Evolutionary conservation across 208 protist genomes (phyloP).

Genomic region (Leptomonas pyrrhocoris): DNA sequence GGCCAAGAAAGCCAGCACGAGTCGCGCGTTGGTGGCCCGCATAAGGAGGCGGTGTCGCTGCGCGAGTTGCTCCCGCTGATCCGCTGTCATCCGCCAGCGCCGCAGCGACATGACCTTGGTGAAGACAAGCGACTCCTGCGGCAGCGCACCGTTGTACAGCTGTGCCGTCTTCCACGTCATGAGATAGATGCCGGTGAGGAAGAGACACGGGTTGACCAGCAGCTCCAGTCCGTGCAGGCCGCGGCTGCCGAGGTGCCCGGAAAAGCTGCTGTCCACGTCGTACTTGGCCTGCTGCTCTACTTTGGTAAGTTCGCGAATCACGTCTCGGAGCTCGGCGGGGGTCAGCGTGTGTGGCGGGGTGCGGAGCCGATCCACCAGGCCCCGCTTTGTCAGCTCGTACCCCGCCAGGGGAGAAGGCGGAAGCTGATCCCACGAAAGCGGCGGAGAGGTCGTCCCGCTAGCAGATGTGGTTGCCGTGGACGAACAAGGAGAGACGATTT

Average conservation of each 20-base stretch:
- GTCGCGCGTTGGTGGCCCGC: conserved; percentile 74
- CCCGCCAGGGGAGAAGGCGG: conserved; percentile 69
- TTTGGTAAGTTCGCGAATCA: conserved; percentile 57
- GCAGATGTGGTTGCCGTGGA: not conserved
- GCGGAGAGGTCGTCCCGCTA: not conserved
- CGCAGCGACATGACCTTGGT: conserved; percentile 42
- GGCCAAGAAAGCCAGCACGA: conserved; percentile 57
- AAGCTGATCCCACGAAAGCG: conserved; percentile 23
- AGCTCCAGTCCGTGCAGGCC: conserved; percentile 60
- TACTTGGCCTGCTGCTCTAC: conserved; percentile 76
- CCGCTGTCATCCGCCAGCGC: conserved; percentile 42
- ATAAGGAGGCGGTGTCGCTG: conserved; percentile 65
- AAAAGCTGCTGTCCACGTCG: conserved; percentile 59
- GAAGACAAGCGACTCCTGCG: conserved; percentile 68
- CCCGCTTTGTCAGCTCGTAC: conserved; percentile 50
- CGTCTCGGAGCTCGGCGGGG: conserved; percentile 36
- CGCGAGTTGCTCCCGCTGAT: conserved; percentile 60
- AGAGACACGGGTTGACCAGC: conserved; percentile 63
- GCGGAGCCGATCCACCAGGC: conserved; percentile 50
- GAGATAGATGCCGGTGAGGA: conserved; percentile 65
- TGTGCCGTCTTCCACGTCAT: conserved; percentile 70
- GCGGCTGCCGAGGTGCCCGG: conserved; percentile 50
- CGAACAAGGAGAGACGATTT: not conserved
- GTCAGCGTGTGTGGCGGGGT: conserved; percentile 46
- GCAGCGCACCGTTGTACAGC: conserved; percentile 62